Evolutionary conservation across 495 filamentous ascomycete genomes (phyloP).

Genomic region (Penicillium coffeae): DNA sequence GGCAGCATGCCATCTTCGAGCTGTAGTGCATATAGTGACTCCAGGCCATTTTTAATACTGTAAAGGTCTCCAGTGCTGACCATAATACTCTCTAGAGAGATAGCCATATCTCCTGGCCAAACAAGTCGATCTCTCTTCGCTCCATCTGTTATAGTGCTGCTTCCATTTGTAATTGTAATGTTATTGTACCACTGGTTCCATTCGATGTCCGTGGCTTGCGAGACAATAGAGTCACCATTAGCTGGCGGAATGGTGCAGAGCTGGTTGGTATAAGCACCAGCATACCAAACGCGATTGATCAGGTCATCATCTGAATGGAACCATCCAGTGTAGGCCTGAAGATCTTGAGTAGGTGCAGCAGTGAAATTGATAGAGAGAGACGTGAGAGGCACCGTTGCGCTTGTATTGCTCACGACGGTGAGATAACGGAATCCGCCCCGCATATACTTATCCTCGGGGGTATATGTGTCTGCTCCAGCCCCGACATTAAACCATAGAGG

Average conservation of each 20-base stretch:
- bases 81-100: constrained; percentile 48
- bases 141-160: constrained; percentile 48
- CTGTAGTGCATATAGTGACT: constrained; percentile 50
- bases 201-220: constrained; percentile 11
- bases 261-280: constrained; percentile 60
- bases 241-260: constrained; percentile 51
- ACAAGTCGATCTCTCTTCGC: constrained; percentile 54
- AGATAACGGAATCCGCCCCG: constrained; percentile 44
- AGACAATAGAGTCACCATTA: constrained; percentile 43
- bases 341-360: constrained; percentile 46
- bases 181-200: constrained; percentile 29
- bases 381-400: constrained; percentile 12
- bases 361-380: constrained; percentile 21
- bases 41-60: constrained; percentile 50
- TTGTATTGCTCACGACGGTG: constrained; percentile 29
- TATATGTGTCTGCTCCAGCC: constrained; percentile 24
- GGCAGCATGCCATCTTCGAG: constrained; percentile 38
- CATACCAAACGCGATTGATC: constrained; percentile 60
- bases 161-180: constrained; percentile 44
- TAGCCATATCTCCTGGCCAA: constrained; percentile 57
- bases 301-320: constrained; percentile 54
- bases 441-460: constrained; percentile 27
- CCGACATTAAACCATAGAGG: constrained; percentile 36
- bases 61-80: constrained; percentile 53
- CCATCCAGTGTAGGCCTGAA: constrained; percentile 54